phyloP scores from a whole-genome alignment of 805 yeast species.

The Kazachstania taianensis region DNA sequence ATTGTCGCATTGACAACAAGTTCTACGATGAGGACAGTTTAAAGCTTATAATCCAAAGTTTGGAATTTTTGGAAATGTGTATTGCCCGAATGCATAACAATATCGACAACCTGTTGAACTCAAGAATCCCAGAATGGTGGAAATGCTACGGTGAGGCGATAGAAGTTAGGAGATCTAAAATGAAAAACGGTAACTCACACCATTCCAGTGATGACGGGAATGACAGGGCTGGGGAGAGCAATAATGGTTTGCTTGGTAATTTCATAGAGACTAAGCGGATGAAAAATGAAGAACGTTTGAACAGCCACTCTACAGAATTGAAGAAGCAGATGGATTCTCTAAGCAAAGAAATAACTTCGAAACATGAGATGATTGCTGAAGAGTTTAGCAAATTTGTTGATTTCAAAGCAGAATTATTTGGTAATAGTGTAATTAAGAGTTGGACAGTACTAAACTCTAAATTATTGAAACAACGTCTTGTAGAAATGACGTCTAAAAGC shows the following conservation, averaged over 20 bases:
- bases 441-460: conserved; percentile 3
- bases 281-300: conserved; percentile 36
- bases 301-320: conserved; percentile 33
- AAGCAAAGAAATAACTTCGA: conserved; percentile 37
- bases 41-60: background rate
- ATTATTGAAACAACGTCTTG: background rate
- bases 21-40: background rate
- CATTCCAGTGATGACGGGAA: conserved; percentile 6
- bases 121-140: conserved; percentile 38
- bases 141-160: conserved; percentile 33
- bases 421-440: conserved; percentile 8
- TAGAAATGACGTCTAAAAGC: too few species aligned
- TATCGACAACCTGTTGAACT: conserved; percentile 27
- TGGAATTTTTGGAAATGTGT: conserved; percentile 15
- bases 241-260: conserved; percentile 19
- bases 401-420: conserved; percentile 37
- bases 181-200: conserved; percentile 17
- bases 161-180: conserved; percentile 26
- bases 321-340: conserved; percentile 35
- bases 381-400: conserved; percentile 50
- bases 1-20: background rate
- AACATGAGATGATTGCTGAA: conserved; percentile 55
- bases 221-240: too few species aligned
- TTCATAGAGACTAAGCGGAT: conserved; percentile 45
- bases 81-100: conserved; percentile 19